Evolutionary conservation across 768 basidiomycete species (phyloP).

Genomic region (Boletellus emodensis): DNA sequence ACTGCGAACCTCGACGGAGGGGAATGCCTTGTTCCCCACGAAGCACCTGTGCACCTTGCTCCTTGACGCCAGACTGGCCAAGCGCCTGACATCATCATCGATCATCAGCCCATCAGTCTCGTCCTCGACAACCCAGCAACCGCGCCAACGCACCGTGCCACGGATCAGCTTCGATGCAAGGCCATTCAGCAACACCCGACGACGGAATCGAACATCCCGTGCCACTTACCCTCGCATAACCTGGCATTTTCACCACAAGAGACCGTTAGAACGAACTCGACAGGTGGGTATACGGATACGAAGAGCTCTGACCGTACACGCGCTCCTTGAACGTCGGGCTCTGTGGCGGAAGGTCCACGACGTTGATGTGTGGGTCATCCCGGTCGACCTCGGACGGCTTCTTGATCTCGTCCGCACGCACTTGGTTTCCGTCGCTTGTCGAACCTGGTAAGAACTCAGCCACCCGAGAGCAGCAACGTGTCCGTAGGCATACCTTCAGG

Average conservation of each 20-base stretch:
- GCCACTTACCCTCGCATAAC: slow-evolving; percentile 28
- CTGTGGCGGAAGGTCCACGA: slow-evolving; percentile 22
- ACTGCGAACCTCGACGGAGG: slow-evolving; percentile 21
- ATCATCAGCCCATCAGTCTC: background rate
- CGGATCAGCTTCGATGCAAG: slow-evolving; percentile 22
- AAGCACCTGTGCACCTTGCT: slow-evolving; percentile 52
- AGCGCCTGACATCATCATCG: slow-evolving; percentile 15
- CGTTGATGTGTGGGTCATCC: slow-evolving; percentile 24
- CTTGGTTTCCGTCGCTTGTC: slow-evolving; percentile 35
- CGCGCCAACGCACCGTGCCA: slow-evolving; percentile 23
- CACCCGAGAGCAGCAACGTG: background rate
- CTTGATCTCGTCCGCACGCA: slow-evolving; percentile 28
- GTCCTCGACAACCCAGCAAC: slow-evolving; percentile 2
- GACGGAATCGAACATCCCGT: no score
- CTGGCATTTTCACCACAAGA: slow-evolving; percentile 8
- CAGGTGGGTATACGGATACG: background rate
- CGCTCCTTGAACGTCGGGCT: slow-evolving; percentile 54
- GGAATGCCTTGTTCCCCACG: slow-evolving; percentile 43
- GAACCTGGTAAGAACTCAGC: slow-evolving; percentile 24
- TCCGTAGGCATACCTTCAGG: slow-evolving; percentile 26
- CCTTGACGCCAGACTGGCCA: slow-evolving; percentile 41
- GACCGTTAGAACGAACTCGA: background rate
- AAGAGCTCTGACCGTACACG: slow-evolving; percentile 44
- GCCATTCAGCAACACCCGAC: no score
- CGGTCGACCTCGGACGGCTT: slow-evolving; percentile 23